These are phyloP conservation scores for Cordyceps farinosa DNA, from an alignment of 2,329 filamentous ascomycete genomes.

Conservation along the genomic window DNA sequence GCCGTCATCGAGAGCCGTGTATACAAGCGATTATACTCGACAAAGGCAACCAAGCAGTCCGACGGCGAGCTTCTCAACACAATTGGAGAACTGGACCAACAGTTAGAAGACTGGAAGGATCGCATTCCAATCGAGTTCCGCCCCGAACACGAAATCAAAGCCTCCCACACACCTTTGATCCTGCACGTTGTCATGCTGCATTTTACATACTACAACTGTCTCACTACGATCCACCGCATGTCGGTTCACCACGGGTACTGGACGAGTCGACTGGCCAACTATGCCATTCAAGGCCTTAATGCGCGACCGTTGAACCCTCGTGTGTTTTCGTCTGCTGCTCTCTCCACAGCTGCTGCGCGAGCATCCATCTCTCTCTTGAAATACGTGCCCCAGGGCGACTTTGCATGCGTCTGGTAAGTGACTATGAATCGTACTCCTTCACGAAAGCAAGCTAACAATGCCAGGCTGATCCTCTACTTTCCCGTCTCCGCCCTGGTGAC, in stretches of 20 bases:
- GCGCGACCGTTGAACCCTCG: conserved; percentile 85
- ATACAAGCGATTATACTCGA: conserved; percentile 89
- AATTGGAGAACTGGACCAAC: conserved; percentile 87
- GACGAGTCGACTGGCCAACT: conserved; percentile 92
- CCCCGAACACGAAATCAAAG: conserved; percentile 95
- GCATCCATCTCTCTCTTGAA: conserved; percentile 92
- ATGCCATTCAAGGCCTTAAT: conserved; percentile 91
- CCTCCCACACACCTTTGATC: conserved; percentile 87
- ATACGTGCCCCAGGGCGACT: conserved; percentile 93
- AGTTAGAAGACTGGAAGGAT: conserved; percentile 94
- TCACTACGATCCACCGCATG: conserved; percentile 98
- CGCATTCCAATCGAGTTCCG: conserved; percentile 91
- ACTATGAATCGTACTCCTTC: no score
- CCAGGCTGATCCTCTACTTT: conserved; percentile 87
- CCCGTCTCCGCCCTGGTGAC: conserved; percentile 93
- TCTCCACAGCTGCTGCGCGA: conserved; percentile 88
- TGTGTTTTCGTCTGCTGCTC: conserved; percentile 87
- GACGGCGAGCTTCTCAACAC: conserved; percentile 92
- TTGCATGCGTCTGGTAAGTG: conserved; percentile 87
- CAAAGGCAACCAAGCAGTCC: conserved; percentile 84
- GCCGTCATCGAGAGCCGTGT: conserved; percentile 89
- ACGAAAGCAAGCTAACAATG: conserved; percentile 27
- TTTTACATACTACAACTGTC: conserved; percentile 95
- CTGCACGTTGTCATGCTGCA: conserved; percentile 92
- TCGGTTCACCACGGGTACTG: conserved; percentile 97